Conservation (phyloP, 179 eudicot species). For the Sideroxylon spinosum region DNA sequence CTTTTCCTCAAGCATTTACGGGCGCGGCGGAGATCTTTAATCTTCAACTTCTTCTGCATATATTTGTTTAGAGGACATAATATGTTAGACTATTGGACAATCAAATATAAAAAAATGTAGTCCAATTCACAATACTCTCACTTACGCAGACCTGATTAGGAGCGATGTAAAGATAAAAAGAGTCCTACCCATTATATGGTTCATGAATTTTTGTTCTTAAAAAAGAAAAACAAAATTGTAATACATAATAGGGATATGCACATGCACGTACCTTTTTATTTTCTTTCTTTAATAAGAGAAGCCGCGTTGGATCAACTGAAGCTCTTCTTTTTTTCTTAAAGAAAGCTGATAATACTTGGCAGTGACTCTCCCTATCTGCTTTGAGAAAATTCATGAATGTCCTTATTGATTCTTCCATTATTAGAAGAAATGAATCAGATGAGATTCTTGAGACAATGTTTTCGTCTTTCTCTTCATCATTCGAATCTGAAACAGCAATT, state of each 20-base stretch:
- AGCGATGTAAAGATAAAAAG: too few species aligned
- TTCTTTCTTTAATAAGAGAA: constrained; percentile 49
- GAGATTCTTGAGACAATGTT: constrained; percentile 49
- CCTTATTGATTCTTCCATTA: constrained; percentile 71
- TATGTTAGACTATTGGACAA: too few species aligned
- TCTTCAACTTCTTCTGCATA: constrained; percentile 67
- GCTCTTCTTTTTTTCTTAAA: constrained; percentile 42
- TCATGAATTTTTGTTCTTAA: too few species aligned
- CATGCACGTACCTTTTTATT: constrained; percentile 49
- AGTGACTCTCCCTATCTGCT: constrained; percentile 64
- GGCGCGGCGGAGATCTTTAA: constrained; percentile 52
- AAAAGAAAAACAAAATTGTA: too few species aligned
- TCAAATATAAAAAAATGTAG: too few species aligned
- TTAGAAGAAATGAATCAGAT: constrained; percentile 53
- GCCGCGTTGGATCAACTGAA: constrained; percentile 57
- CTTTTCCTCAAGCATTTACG: constrained; percentile 45
- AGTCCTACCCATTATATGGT: too few species aligned
- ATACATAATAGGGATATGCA: too few species aligned
- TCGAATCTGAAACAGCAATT: constrained; percentile 39
- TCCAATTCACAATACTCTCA: too few species aligned
- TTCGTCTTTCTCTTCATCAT: constrained; percentile 55
- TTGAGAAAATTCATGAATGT: constrained; percentile 85
- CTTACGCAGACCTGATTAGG: too few species aligned
- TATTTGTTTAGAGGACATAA: too few species aligned
- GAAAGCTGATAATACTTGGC: constrained; percentile 46